Evolutionary conservation across 2,329 filamentous ascomycete species (phyloP).

Genomic region (Scytalidium sp.): DNA sequence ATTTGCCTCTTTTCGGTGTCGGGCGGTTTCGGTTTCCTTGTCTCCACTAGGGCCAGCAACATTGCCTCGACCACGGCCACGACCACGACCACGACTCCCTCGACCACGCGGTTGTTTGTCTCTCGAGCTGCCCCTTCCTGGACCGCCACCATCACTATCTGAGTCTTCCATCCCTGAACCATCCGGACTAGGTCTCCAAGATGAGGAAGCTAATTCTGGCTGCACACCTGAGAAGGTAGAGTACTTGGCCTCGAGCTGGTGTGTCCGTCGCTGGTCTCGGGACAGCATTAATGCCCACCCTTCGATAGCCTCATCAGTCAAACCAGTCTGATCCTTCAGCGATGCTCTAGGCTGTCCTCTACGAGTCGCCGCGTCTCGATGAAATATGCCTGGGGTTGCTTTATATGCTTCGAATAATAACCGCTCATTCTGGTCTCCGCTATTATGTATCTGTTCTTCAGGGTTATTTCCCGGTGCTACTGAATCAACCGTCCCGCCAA

Average conservation of each 20-base stretch:
- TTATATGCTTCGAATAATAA: constrained; percentile 71
- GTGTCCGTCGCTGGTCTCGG: constrained; percentile 66
- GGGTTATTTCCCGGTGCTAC: constrained; percentile 44
- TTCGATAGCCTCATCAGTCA: constrained; percentile 93
- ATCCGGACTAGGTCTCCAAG: constrained; percentile 56
- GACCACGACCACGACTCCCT: constrained; percentile 45
- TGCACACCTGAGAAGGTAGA: constrained; percentile 66
- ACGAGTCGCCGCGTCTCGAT: constrained; percentile 67
- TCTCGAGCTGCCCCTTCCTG: constrained; percentile 45
- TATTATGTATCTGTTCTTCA: constrained; percentile 42
- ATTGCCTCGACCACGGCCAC: constrained; percentile 53
- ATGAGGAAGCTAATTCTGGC: constrained; percentile 58
- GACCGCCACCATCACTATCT: constrained; percentile 43
- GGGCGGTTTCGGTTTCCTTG: constrained; percentile 67
- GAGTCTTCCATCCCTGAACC: constrained; percentile 57
- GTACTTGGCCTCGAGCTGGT: constrained; percentile 69
- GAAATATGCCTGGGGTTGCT: constrained; percentile 62
- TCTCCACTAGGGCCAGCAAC: constrained; percentile 65
- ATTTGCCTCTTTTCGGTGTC: constrained; percentile 73
- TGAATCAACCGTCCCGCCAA: constrained; percentile 81
- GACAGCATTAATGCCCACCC: constrained; percentile 88
- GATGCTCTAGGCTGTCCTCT: constrained; percentile 58
- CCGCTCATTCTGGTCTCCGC: constrained; percentile 59
- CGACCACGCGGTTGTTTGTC: constrained; percentile 36
- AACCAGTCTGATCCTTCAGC: constrained; percentile 72